phyloP scores from a whole-genome alignment of 495 filamentous ascomycete species.

The Lophiotrema nucula region DNA sequence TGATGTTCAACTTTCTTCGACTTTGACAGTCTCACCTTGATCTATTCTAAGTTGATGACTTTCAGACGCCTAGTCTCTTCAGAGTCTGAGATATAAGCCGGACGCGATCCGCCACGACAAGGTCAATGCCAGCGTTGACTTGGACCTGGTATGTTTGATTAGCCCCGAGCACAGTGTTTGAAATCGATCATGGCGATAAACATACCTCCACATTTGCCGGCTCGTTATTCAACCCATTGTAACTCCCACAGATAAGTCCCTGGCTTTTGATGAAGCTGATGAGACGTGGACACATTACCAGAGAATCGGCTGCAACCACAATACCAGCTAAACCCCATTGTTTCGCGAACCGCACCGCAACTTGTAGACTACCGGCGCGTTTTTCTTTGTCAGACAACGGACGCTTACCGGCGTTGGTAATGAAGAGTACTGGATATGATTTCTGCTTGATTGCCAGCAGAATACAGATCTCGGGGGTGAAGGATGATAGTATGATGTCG shows the following conservation, averaged over 20 bases:
- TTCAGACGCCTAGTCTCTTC: slow-evolving; percentile 6
- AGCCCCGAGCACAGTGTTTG: neutral
- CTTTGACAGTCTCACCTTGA: too few species aligned
- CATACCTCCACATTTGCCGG: slow-evolving; percentile 14
- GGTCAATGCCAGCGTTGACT: slow-evolving; percentile 10
- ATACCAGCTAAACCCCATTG: slow-evolving; percentile 9
- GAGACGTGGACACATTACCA: slow-evolving; percentile 10
- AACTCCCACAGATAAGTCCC: slow-evolving; percentile 10
- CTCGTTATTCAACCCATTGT: slow-evolving; percentile 4
- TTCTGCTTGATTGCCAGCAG: slow-evolving; percentile 9
- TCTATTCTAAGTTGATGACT: neutral
- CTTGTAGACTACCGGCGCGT: slow-evolving; percentile 8
- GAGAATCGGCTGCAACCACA: slow-evolving; percentile 2
- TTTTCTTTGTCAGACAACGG: slow-evolving; percentile 10
- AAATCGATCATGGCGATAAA: neutral
- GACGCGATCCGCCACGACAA: slow-evolving; percentile 6
- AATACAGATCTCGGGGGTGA: slow-evolving; percentile 12
- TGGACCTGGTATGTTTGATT: slow-evolving; percentile 4
- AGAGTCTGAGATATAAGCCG: slow-evolving; percentile 5
- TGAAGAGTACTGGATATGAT: slow-evolving; percentile 12
- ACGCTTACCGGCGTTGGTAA: slow-evolving; percentile 6
- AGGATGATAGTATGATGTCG: slow-evolving; percentile 9
- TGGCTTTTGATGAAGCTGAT: slow-evolving; percentile 1
- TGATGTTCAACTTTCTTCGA: too few species aligned
- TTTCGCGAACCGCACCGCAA: slow-evolving; percentile 12